Evolutionary conservation across 2,329 filamentous ascomycete genomes (phyloP).

Genomic region (Cryphonectria japonica): DNA sequence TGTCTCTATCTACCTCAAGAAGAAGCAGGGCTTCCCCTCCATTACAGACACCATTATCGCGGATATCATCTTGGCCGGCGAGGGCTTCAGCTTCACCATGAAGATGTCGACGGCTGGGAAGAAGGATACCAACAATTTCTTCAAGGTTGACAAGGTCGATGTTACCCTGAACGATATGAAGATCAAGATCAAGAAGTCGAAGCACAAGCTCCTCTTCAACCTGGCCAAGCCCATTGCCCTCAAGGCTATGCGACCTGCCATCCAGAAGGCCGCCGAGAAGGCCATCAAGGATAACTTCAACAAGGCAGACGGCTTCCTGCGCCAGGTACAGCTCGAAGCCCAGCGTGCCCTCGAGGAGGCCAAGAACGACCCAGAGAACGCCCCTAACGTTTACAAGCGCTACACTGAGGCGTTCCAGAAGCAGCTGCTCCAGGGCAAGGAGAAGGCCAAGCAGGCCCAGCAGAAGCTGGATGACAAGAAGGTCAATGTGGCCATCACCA

Average conservation of each 20-base stretch:
- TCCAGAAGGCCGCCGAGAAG: conserved; percentile 89
- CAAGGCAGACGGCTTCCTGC: conserved; percentile 73
- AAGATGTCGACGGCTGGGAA: conserved; percentile 81
- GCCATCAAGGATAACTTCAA: conserved; percentile 82
- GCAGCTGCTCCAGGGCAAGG: conserved; percentile 73
- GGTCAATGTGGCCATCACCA: conserved; percentile 82
- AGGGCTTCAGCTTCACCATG: conserved; percentile 90
- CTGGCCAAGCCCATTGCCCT: conserved; percentile 87
- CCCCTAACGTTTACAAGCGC: conserved; percentile 82
- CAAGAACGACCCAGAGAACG: conserved; percentile 70
- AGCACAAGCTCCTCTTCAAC: conserved; percentile 87
- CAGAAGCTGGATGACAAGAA: conserved; percentile 64
- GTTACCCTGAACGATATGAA: conserved; percentile 81
- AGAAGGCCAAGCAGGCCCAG: conserved; percentile 70
- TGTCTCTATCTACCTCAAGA: conserved; percentile 93
- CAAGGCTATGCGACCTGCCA: conserved; percentile 78
- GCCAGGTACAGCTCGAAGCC: conserved; percentile 80
- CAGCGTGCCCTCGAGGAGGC: conserved; percentile 70
- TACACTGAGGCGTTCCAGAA: conserved; percentile 79
- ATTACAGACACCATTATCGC: conserved; percentile 86
- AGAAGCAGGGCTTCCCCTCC: conserved; percentile 89
- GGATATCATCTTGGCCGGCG: conserved; percentile 85
- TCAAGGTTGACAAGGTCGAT: conserved; percentile 90
- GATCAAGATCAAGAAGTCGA: conserved; percentile 92
- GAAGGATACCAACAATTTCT: conserved; percentile 78